These are phyloP conservation scores for Penicillium soppii DNA, from an alignment of 495 filamentous ascomycete genomes.

Conservation along the genomic window DNA sequence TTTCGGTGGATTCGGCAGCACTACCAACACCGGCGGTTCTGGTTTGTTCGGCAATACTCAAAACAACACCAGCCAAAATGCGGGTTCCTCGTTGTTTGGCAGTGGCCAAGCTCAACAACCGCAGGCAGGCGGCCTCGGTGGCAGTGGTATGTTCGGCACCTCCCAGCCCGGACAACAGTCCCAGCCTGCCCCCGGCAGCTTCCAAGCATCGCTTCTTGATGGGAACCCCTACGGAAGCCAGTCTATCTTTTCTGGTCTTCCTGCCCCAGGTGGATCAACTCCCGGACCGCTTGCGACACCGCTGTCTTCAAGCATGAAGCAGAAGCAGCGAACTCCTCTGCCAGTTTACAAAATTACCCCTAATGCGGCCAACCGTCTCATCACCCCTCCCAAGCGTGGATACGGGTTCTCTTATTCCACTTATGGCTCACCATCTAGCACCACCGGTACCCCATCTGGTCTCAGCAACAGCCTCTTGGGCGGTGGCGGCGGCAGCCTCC, in stretches of 20 bases:
- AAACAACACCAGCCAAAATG: slow-evolving; percentile 31
- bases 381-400: slow-evolving; percentile 78
- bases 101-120: slow-evolving; percentile 63
- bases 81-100: slow-evolving; percentile 60
- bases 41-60: slow-evolving; percentile 48
- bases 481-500: slow-evolving; percentile 23
- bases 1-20: slow-evolving; percentile 21
- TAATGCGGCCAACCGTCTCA: slow-evolving; percentile 68
- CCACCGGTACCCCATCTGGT: slow-evolving; percentile 66
- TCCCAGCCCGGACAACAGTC: slow-evolving; percentile 51
- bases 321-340: slow-evolving; percentile 71
- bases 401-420: slow-evolving; percentile 90
- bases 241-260: slow-evolving; percentile 73
- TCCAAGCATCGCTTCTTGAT: slow-evolving; percentile 75
- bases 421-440: slow-evolving; percentile 77
- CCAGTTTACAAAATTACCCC: slow-evolving; percentile 90
- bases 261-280: slow-evolving; percentile 59
- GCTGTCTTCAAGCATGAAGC: slow-evolving; percentile 67
- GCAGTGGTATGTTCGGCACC: slow-evolving; percentile 62
- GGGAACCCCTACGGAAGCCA: slow-evolving; percentile 77
- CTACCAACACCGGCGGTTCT: slow-evolving; percentile 32
- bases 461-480: slow-evolving; percentile 66
- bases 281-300: slow-evolving; percentile 86
- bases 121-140: slow-evolving; percentile 44
- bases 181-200: slow-evolving; percentile 56